Base-by-base conservation (phyloP, 176 grass and related monocot species). In the Metroxylon sagu region DNA sequence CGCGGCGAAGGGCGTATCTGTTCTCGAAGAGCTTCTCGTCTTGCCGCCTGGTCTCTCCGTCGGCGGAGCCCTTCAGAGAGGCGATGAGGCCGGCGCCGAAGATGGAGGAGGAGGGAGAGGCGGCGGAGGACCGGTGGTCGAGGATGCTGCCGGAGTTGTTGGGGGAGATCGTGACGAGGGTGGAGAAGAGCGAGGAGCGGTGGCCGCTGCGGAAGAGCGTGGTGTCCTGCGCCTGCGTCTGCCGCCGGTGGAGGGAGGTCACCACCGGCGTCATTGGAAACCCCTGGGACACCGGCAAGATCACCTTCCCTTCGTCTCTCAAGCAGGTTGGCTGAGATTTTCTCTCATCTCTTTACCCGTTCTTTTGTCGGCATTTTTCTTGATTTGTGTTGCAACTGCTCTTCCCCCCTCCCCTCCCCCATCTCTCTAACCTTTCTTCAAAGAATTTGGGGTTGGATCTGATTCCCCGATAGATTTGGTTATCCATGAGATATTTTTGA, bases 201-300 rank as follows among this genome's bases (percentile, higher is more conserved):
- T 68, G 65, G 65, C 65, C 65, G 12, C 52, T 68, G 52, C 65
- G 65, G 52, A 68, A 56, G 65, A 68, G 52, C 52, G 65, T 68
- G n/a, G 65, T 68, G 18, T 68, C 52, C 18, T 68, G 65, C 53
- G 65, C 65, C 18, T 56, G 65, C 65, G 65, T 68, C 28, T 68
- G 65, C 65, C 65, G 52, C 3, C 31, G 65, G 29, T 68, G 65
- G 65, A 51, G 65, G 27, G 65, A 68, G 52, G 52, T 68, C 65
- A 68, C 65, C 65, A 56, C 65, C 65, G 65, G 65, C 52, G 51
- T 68, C 10, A 52, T 68, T 12, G 52, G 65, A 8, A 18, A 28
- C 7, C 65, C 27, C 52, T 0, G 18, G 52, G 65, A 68, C 16
- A 68, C 65, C n/a, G 65, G 65, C 4, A 55, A 68, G 28, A 68